These are phyloP conservation scores for Lablab purpureus DNA, from an alignment of 306 rosid genomes.

Conservation along the genomic window DNA sequence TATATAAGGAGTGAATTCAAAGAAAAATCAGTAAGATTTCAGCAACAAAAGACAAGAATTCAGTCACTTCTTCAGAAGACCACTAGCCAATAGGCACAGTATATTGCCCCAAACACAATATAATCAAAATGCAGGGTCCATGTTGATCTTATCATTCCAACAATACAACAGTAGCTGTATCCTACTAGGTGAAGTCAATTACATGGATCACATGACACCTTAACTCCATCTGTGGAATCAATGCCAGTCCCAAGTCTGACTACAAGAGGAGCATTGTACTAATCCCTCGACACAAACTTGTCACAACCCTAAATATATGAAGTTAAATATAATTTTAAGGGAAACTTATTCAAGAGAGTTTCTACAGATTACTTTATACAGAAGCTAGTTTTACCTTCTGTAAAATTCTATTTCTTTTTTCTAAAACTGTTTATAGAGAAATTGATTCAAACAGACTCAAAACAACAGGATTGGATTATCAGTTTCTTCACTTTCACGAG, in stretches of 20 bases:
- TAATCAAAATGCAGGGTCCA: not conserved
- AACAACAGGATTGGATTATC: no score
- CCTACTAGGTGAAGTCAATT: not conserved
- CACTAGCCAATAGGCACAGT: not conserved
- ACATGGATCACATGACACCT: not conserved
- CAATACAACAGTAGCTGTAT: not conserved
- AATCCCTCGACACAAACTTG: no score
- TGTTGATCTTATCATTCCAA: not conserved
- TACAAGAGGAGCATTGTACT: not conserved
- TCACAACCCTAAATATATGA: no score
- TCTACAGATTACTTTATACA: no score
- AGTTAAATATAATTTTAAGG: no score
- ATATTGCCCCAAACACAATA: not conserved
- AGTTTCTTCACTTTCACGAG: not conserved
- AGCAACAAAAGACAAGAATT: not conserved
- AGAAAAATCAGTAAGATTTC: not conserved
- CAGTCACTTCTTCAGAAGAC: conserved; percentile 6
- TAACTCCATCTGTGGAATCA: not conserved
- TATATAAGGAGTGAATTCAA: not conserved
- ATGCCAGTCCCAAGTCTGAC: not conserved
- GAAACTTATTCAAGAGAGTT: no score
- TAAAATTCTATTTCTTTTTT: no score
- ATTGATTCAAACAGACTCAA: no score
- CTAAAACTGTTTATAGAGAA: no score
- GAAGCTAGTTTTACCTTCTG: no score